Evolutionary conservation across 2,329 filamentous ascomycete species (phyloP).

Genomic region (Colletotrichum sansevieriae): DNA sequence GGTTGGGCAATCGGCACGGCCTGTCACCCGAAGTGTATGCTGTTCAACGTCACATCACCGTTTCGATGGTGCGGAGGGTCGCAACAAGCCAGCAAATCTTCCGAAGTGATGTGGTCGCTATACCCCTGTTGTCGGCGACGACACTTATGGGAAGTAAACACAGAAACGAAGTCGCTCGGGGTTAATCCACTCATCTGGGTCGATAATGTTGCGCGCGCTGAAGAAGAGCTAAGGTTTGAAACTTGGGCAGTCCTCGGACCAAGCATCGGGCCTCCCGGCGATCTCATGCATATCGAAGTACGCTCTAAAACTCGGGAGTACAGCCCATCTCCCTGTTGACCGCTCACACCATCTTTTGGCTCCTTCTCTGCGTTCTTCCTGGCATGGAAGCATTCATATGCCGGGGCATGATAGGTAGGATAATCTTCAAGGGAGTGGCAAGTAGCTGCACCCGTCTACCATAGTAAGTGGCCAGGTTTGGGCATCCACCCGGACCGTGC

Average conservation of each 20-base stretch:
- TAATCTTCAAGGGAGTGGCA: background rate
- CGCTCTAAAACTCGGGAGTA: constrained; percentile 23
- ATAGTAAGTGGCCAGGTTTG: background rate
- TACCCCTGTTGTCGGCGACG: background rate
- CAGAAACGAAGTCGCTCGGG: constrained; percentile 1
- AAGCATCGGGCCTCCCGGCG: constrained; percentile 29
- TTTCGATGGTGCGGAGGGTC: background rate
- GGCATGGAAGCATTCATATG: constrained; percentile 2
- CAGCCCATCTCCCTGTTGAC: constrained; percentile 19
- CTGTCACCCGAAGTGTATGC: constrained; percentile 8
- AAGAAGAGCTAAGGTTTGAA: constrained; percentile 21
- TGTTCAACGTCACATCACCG: background rate
- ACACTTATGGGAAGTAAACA: background rate
- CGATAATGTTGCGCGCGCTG: background rate
- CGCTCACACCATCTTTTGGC: constrained; percentile 4
- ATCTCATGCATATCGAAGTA: background rate
- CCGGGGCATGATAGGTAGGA: background rate
- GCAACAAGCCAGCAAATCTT: constrained; percentile 12
- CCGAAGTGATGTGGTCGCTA: background rate
- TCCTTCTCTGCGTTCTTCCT: constrained; percentile 18
- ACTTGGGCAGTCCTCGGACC: constrained; percentile 28
- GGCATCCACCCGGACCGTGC: constrained; percentile 30
- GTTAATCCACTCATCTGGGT: background rate
- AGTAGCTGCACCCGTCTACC: too few relatives aligned
- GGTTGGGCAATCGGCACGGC: background rate